phyloP scores from a whole-genome alignment of 169 alveolate species.

The Plasmodium vinckei region DNA sequence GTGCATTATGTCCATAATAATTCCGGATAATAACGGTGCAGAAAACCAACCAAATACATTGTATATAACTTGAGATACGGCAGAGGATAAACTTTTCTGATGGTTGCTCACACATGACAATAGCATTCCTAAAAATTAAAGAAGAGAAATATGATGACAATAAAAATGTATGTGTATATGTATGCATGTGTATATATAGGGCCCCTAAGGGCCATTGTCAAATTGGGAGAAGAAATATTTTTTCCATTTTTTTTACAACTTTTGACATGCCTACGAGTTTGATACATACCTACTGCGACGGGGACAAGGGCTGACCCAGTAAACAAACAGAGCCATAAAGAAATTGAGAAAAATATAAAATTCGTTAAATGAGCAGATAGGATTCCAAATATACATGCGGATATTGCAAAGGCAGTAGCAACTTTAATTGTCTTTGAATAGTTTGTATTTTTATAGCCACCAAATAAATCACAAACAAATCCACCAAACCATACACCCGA shows the following conservation, averaged over 20 bases:
- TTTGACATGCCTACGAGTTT: too few relatives aligned
- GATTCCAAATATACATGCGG: conserved; percentile 80
- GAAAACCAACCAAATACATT: conserved; percentile 84
- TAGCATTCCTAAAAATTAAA: conserved; percentile 56
- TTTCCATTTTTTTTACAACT: too few relatives aligned
- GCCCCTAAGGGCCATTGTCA: neutral
- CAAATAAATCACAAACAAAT: conserved; percentile 86
- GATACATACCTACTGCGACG: conserved; percentile 83
- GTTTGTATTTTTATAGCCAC: conserved; percentile 86
- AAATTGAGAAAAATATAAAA: conserved; percentile 78
- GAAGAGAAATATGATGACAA: neutral
- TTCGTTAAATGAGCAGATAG: conserved; percentile 79
- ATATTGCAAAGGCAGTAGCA: conserved; percentile 85
- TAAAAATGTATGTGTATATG: neutral
- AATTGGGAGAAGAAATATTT: neutral
- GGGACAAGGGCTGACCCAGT: conserved; percentile 89
- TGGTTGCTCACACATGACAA: conserved; percentile 81
- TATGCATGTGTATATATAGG: neutral
- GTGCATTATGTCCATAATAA: conserved; percentile 81
- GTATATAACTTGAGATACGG: conserved; percentile 82
- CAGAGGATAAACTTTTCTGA: conserved; percentile 83
- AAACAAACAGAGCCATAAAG: conserved; percentile 86
- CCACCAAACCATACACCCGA: conserved; percentile 91
- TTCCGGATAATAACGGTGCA: conserved; percentile 84
- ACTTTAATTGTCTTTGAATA: conserved; percentile 82